Evolutionary conservation across 1,284 basidiomycete species (phyloP), one percentile per base, ranked within the genome.

Genomic region (Sanghuangporus baumii): DNA sequence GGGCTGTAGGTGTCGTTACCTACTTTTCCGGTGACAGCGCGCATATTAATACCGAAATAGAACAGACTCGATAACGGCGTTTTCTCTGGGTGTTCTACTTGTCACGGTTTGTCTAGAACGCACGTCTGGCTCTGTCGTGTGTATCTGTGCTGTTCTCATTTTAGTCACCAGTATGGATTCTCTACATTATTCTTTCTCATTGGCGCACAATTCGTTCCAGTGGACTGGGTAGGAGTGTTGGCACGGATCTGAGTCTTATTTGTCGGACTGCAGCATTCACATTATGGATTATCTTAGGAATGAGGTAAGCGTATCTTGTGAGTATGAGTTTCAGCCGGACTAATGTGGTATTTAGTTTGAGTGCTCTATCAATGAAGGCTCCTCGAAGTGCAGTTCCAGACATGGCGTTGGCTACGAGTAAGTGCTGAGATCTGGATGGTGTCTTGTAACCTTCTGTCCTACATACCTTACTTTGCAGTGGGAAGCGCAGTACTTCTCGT

Each of bases 381-480:
- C 79, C 79, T 0, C 69, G 75, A 31, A 79, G 74, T 65, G 78
- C 78, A 11, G 71, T 75, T 1, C 79, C 79, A 20, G 79, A 81
- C 64, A 67, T 81, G 46, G 74, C 76, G 11, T 77, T 81, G 65
- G 76, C 79, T n/a, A 73, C 73, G 43, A 79, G 79, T 79, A 67
- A 58, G 74, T 66, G 23, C 7, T 16, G 38, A 38, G n/a, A 9
- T 11, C 36, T 37, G 23, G 36, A 20, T 23, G 31, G 20, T 41
- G 31, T 18, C 16, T n/a, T 14, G 31, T 26, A 38, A 34, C n/a
- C 9, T 51, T 26, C n/a, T 40, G 23, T 31, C 26, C 26, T 31
- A 31, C 26, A 55, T 18, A 38, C 16, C 55, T 26, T n/a, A 51
- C 18, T 60, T 12, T 18, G 50, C 60, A 81, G 80, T 78, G 63